A percentile compares a stretch with the other conserved stretches of the same genome.
phyloP scores from a whole-genome alignment of 306 rosid species.

The Bauhinia variegata region DNA sequence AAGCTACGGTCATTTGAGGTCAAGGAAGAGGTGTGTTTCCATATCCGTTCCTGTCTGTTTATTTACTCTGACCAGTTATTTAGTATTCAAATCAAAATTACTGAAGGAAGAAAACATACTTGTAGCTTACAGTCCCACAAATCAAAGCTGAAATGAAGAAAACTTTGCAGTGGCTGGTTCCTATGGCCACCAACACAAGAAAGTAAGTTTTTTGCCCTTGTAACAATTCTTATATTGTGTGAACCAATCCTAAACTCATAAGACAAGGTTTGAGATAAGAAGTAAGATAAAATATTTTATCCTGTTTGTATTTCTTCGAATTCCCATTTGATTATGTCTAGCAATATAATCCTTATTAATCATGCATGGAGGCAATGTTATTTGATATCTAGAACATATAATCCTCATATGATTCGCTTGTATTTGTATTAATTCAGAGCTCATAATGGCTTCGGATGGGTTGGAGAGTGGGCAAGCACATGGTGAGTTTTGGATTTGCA shows the following conservation, averaged over 20 bases:
- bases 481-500: slow-evolving; percentile 79
- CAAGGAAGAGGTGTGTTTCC: slow-evolving; percentile 80
- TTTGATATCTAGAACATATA: too few species aligned
- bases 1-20: slow-evolving; percentile 76
- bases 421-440: slow-evolving; percentile 57
- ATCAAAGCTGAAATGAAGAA: slow-evolving; percentile 97
- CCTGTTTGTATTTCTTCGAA: slow-evolving; percentile 33
- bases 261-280: too few species aligned
- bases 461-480: slow-evolving; percentile 99
- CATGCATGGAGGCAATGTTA: too few species aligned
- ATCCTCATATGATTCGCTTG: too few species aligned
- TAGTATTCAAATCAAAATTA: slow-evolving; percentile 19
- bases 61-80: slow-evolving; percentile 13
- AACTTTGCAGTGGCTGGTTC: slow-evolving; percentile 92
- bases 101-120: slow-evolving; percentile 34
- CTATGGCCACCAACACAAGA: slow-evolving; percentile 86
- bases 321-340: slow-evolving; percentile 26
- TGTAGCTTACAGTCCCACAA: slow-evolving; percentile 86
- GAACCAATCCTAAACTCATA: too few species aligned
- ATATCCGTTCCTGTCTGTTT: slow-evolving; percentile 9
- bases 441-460: slow-evolving; percentile 99
- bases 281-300: too few species aligned
- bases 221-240: slow-evolving; percentile 1
- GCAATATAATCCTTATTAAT: too few species aligned
- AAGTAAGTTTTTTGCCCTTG: slow-evolving; percentile 59